Conservation (phyloP, 495 filamentous ascomycete species). For the Penicillium ochrochloron region DNA sequence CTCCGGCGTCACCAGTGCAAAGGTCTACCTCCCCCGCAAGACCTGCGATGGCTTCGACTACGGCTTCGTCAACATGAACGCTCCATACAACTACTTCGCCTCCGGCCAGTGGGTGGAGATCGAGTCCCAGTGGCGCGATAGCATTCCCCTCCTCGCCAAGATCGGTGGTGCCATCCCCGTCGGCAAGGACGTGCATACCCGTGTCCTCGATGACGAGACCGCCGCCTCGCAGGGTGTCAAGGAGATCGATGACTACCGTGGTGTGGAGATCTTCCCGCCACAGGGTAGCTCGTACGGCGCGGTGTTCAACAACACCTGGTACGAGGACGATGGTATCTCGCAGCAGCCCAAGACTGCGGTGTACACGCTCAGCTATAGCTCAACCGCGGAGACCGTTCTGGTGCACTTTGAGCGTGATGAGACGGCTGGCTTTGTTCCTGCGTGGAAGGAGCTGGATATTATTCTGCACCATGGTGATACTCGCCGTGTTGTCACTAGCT, state of each 20-base stretch:
- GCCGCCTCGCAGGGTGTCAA: slow-evolving; percentile 53
- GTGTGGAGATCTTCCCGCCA: slow-evolving; percentile 67
- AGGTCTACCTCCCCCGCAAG: slow-evolving; percentile 64
- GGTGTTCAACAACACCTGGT: slow-evolving; percentile 57
- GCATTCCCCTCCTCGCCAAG: slow-evolving; percentile 65
- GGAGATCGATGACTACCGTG: slow-evolving; percentile 65
- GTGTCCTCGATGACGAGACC: slow-evolving; percentile 58
- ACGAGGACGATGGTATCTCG: slow-evolving; percentile 68
- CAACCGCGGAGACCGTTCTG: slow-evolving; percentile 46
- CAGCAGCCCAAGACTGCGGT: slow-evolving; percentile 44
- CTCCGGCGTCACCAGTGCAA: slow-evolving; percentile 53
- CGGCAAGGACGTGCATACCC: slow-evolving; percentile 60
- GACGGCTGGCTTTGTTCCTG: slow-evolving; percentile 47
- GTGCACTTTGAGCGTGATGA: slow-evolving; percentile 47
- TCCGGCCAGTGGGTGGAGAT: slow-evolving; percentile 67
- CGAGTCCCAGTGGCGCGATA: slow-evolving; percentile 58
- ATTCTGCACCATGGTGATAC: slow-evolving; percentile 57
- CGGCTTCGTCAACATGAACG: slow-evolving; percentile 66
- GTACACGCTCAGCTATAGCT: slow-evolving; percentile 51
- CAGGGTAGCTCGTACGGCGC: slow-evolving; percentile 38
- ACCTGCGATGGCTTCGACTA: slow-evolving; percentile 43
- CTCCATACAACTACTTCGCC: slow-evolving; percentile 60
- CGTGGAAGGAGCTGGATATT: slow-evolving; percentile 59
- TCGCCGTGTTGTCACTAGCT: slow-evolving; percentile 44
- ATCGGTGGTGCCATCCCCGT: slow-evolving; percentile 63